Evolutionary conservation across 208 protist genomes (phyloP).

Genomic region (Leishmania gerbilli): DNA sequence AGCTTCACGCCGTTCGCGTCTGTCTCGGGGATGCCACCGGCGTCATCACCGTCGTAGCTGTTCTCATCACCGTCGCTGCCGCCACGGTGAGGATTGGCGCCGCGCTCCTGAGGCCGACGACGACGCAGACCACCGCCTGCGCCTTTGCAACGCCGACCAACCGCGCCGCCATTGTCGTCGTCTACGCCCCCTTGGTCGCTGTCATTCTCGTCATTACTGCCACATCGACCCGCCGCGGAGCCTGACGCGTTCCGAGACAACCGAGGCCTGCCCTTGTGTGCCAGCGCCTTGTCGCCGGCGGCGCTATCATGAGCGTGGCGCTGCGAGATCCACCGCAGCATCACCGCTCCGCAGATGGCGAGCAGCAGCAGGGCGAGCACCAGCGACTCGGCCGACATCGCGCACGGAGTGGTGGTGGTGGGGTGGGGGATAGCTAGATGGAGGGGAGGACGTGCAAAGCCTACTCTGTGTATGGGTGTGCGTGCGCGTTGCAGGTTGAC

Average conservation of each 20-base stretch:
- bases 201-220: neutral
- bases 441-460: neutral
- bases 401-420: neutral
- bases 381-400: slow-evolving; percentile 14
- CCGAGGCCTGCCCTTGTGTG: neutral
- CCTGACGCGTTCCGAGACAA: neutral
- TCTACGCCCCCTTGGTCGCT: neutral
- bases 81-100: neutral
- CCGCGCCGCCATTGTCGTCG: neutral
- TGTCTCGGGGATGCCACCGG: slow-evolving; percentile 4
- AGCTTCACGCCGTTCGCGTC: slow-evolving; percentile 30
- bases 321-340: slow-evolving; percentile 12
- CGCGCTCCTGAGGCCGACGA: slow-evolving; percentile 4
- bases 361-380: slow-evolving; percentile 15
- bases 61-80: slow-evolving; percentile 11
- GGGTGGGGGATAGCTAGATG: neutral
- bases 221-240: neutral
- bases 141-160: neutral
- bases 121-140: slow-evolving; percentile 3
- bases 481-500: neutral
- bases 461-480: neutral
- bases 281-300: neutral
- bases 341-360: neutral
- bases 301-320: slow-evolving; percentile 8
- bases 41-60: slow-evolving; percentile 17